Evolutionary conservation across 305 asterid genomes (phyloP), one percentile per base, ranked within the genome.

Genomic region (Andrographis paniculata): DNA sequence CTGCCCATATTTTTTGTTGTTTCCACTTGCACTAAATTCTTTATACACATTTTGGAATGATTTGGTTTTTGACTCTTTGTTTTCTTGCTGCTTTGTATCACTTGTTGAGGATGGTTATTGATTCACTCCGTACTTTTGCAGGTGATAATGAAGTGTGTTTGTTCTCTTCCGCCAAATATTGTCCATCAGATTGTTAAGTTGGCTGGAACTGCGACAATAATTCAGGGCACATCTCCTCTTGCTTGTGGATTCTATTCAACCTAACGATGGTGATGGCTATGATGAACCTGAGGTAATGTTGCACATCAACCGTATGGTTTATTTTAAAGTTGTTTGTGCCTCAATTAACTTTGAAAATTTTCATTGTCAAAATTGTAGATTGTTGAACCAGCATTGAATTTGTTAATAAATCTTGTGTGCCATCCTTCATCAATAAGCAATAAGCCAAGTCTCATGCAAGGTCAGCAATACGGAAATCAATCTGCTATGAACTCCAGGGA

Each of bases 141-240:
- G 96, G 99, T 92, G 53, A 82, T 92, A 70, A 92, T 92, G 99
- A 97, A 92, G 60, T 95, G 99, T 40, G 94, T 92, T 38, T 92
- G 97, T 63, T 88, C 94, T 38, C 92, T 84, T 63, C 97, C 99
- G 39, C 72, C 92, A 39, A 70, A 66, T 69, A 63, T 84, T 44
- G 93, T 84, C 46, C 80, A 79, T 53, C 93, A 87, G 63, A 55
- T 84, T 61, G 94, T 92, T 51, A 88, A 76, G 73, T 65, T 87
- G 70, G 94, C 82, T 50, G 30, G 94, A 97, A 42, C 68, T 92
- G 56, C 72, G 94, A 9, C 94, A 82, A 65, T 92, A 92, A 68
- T 87, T 92, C 65, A 77, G 97, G 70, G 95, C 95, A 51, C 97
- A 92, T 64, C 80, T 92, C 53, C 80, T 79, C 51, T 68, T 87